These are phyloP conservation scores for Calonectria pauciramosa DNA, from an alignment of 2,329 filamentous ascomycete species.

Conservation along the genomic window DNA sequence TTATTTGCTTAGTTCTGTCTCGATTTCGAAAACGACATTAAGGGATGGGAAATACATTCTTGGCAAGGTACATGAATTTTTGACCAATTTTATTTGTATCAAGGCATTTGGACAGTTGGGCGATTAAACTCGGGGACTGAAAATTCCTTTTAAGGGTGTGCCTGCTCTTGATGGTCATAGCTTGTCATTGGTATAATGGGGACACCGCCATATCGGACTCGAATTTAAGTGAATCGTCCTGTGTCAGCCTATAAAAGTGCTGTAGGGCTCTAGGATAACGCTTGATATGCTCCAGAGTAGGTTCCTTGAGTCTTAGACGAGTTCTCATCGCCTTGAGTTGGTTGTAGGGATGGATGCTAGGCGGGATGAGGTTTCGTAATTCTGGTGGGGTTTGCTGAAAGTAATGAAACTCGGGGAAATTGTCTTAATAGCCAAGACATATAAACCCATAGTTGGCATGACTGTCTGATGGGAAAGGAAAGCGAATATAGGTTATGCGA, in stretches of 20 bases:
- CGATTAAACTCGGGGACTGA: not conserved
- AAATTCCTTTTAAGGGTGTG: not conserved
- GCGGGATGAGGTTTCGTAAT: not conserved
- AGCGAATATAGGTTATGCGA: slow-evolving; percentile 44
- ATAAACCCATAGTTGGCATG: slow-evolving; percentile 36
- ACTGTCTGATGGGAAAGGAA: slow-evolving; percentile 39
- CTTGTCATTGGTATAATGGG: not conserved
- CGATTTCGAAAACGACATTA: not conserved
- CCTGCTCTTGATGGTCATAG: not conserved
- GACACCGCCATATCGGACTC: not conserved
- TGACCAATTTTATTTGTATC: not conserved
- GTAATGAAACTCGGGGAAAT: not conserved
- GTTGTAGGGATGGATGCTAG: accelerated
- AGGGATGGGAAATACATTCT: not conserved
- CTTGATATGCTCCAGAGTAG: not conserved
- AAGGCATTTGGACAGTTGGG: not conserved
- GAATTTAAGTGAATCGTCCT: not conserved
- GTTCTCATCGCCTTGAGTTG: not conserved
- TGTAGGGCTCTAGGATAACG: not conserved
- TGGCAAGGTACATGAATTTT: not conserved
- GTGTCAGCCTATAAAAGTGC: not conserved
- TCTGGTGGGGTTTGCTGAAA: not conserved
- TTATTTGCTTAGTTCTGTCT: not conserved
- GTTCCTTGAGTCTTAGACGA: not conserved
- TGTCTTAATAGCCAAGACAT: slow-evolving; percentile 40